Evolutionary conservation across 2,329 filamentous ascomycete species (phyloP).

Genomic region (Exophiala lecanii-corni): DNA sequence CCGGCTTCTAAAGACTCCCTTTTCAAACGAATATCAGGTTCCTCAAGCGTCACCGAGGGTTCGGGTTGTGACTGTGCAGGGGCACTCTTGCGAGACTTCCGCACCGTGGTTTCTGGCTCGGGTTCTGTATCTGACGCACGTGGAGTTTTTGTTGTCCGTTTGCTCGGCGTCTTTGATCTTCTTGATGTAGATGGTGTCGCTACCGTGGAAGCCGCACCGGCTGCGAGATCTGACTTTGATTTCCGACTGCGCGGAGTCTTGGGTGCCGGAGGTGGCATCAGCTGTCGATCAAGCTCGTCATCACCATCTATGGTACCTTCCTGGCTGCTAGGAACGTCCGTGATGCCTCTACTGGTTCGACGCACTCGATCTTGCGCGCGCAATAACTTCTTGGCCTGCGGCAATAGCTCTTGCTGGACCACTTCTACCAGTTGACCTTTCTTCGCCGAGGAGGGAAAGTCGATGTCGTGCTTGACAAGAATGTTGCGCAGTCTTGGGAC

Average conservation of each 20-base stretch:
- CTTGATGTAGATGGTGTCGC: constrained; percentile 40
- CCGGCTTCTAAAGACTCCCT: constrained; percentile 38
- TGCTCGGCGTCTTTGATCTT: constrained; percentile 51
- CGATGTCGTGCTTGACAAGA: constrained; percentile 79
- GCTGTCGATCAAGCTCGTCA: constrained; percentile 49
- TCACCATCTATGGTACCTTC: constrained; percentile 58
- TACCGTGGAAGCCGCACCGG: constrained; percentile 30
- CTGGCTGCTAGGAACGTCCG: constrained; percentile 60
- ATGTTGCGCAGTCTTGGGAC: constrained; percentile 86
- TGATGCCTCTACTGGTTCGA: constrained; percentile 82
- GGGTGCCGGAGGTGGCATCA: constrained; percentile 43
- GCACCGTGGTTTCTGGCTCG: constrained; percentile 43
- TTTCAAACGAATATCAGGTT: constrained; percentile 39
- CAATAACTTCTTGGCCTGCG: constrained; percentile 72
- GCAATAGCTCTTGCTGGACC: constrained; percentile 72
- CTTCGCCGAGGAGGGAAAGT: constrained; percentile 84
- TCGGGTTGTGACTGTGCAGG: constrained; percentile 30
- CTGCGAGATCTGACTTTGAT: constrained; percentile 34
- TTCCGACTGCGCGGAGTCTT: constrained; percentile 46
- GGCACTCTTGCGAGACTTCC: constrained; percentile 50
- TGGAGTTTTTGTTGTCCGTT: constrained; percentile 46
- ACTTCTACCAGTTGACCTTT: constrained; percentile 83
- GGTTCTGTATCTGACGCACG: constrained; percentile 51
- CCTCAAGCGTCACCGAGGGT: constrained; percentile 32
- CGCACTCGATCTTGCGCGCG: constrained; percentile 71